A percentile compares a stretch with the other conserved stretches of the same genome.
Evolutionary conservation across 2,329 filamentous ascomycete species (phyloP).

Genomic region (Fusarium nematophilum): DNA sequence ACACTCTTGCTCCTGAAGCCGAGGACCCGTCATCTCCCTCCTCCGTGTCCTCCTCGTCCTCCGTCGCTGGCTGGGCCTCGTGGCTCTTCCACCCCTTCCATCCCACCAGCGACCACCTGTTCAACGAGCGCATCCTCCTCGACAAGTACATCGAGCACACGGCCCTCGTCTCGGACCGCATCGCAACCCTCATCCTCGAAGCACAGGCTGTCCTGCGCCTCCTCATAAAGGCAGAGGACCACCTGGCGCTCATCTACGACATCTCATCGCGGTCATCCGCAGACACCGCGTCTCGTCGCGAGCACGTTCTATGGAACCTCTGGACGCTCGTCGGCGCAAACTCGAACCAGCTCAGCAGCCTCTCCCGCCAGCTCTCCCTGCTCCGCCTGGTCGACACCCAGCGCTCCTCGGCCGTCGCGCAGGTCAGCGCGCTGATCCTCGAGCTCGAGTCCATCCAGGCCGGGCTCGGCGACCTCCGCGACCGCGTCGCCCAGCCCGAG

Average conservation of each 20-base stretch:
- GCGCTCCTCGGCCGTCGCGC: constrained; percentile 71
- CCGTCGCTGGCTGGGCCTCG: constrained; percentile 51
- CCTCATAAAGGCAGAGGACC: constrained; percentile 75
- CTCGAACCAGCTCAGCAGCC: constrained; percentile 66
- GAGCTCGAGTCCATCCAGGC: constrained; percentile 80
- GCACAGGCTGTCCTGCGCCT: constrained; percentile 75
- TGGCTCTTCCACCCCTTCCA: constrained; percentile 73
- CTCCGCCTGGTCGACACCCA: constrained; percentile 75
- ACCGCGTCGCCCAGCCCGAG: constrained; percentile 75
- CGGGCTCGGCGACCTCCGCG: constrained; percentile 76
- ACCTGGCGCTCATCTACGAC: constrained; percentile 75
- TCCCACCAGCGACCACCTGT: constrained; percentile 58
- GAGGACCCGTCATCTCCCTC: constrained; percentile 45
- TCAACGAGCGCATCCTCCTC: constrained; percentile 68
- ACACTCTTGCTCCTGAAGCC: constrained; percentile 63
- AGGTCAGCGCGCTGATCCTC: constrained; percentile 76
- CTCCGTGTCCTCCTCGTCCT: constrained; percentile 46
- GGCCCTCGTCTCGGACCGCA: constrained; percentile 74
- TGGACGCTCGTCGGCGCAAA: constrained; percentile 83
- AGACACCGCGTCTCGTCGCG: constrained; percentile 67
- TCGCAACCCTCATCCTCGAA: constrained; percentile 74
- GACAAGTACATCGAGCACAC: constrained; percentile 83
- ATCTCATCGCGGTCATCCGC: constrained; percentile 74
- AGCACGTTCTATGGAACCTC: constrained; percentile 74
- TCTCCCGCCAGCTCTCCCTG: constrained; percentile 72